Conservation (phyloP, 169 alveolate species). For the Perkinsus olseni region DNA sequence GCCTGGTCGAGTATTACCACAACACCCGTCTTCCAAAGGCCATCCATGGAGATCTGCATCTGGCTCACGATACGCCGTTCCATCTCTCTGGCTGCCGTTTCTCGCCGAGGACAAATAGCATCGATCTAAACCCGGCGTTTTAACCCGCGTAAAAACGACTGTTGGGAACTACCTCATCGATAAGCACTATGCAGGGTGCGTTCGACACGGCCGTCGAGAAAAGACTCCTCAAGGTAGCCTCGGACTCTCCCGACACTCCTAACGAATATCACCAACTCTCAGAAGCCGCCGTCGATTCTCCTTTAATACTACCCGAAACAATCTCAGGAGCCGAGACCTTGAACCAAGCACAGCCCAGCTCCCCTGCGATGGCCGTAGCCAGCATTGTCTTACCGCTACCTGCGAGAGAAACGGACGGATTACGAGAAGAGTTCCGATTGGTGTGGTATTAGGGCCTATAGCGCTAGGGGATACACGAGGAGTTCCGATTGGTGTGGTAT, state of each 20-base stretch:
- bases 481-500: no score
- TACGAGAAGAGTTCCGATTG: slow-evolving; percentile 77
- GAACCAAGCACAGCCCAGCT: slow-evolving; percentile 38
- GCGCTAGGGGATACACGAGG: no score
- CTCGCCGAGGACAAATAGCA: slow-evolving; percentile 56
- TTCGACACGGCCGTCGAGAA: slow-evolving; percentile 59
- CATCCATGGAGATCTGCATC: slow-evolving; percentile 66
- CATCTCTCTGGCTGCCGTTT: slow-evolving; percentile 61
- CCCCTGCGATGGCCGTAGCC: slow-evolving; percentile 82
- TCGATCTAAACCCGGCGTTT: slow-evolving; percentile 62
- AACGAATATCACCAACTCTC: slow-evolving; percentile 34
- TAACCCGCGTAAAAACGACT: slow-evolving; percentile 36
- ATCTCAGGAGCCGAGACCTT: slow-evolving; percentile 37
- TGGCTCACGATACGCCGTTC: slow-evolving; percentile 74
- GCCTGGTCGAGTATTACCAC: slow-evolving; percentile 25
- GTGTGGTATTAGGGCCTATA: no score
- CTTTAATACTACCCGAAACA: slow-evolving; percentile 33
- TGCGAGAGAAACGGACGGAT: slow-evolving; percentile 43
- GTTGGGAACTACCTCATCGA: slow-evolving; percentile 56
- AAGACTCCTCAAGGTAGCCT: slow-evolving; percentile 55
- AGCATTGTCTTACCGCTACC: slow-evolving; percentile 84
- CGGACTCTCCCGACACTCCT: slow-evolving; percentile 82
- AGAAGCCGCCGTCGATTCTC: slow-evolving; percentile 21
- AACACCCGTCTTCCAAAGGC: slow-evolving; percentile 52
- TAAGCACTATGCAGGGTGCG: slow-evolving; percentile 72